Evolutionary conservation across 176 grass and related monocot genomes (phyloP).

Genomic region (Cenchrus purpureus): DNA sequence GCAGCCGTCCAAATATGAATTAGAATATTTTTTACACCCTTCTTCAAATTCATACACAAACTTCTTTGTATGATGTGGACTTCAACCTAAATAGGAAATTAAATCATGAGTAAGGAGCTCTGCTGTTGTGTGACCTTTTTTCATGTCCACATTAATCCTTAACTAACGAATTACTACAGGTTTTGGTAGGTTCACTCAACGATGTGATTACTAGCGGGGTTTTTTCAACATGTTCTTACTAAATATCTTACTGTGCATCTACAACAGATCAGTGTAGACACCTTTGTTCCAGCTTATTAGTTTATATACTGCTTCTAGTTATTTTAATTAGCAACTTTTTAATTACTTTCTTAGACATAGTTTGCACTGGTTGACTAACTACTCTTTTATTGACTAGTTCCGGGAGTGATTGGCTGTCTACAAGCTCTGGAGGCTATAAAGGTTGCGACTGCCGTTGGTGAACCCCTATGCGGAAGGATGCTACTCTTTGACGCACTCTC

Average conservation of each 20-base stretch:
- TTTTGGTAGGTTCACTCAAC: conserved; percentile 12
- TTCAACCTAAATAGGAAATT: neutral
- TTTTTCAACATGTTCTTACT: neutral
- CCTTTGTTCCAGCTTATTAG: conserved; percentile 16
- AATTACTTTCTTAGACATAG: neutral
- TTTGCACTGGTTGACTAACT: conserved; percentile 34
- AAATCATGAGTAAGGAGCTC: conserved; percentile 2
- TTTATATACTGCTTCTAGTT: neutral
- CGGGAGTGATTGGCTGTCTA: conserved; percentile 90
- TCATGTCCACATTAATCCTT: conserved; percentile 24
- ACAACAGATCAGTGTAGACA: neutral
- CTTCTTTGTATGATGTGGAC: neutral
- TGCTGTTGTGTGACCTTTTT: neutral
- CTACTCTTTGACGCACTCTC: conserved; percentile 89
- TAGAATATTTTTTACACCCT: conserved; percentile 6
- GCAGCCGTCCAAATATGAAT: neutral
- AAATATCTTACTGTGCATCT: neutral
- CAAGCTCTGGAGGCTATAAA: conserved; percentile 99
- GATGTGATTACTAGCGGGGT: neutral
- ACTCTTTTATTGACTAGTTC: conserved; percentile 65
- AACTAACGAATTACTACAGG: neutral
- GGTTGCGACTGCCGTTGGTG: conserved; percentile 79
- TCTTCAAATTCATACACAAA: conserved; percentile 1
- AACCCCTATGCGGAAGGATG: conserved; percentile 89
- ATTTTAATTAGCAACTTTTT: neutral